Base-by-base conservation (phyloP, 345 rosid species). In the Garcia nutans region DNA sequence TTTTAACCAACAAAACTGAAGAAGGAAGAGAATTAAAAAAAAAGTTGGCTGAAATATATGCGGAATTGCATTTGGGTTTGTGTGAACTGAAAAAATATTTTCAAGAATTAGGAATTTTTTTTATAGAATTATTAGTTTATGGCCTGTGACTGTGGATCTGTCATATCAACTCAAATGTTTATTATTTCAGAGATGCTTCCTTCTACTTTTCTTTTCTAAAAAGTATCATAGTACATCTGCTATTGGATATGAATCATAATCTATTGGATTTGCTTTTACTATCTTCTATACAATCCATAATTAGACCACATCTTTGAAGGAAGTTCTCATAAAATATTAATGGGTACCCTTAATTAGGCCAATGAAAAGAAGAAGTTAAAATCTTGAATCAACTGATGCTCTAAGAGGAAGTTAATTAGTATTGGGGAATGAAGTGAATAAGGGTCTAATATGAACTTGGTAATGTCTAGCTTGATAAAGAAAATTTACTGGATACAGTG, bases 321-420 rank as follows among this genome's bases (percentile, higher is more conserved):
- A 55, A 20, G 65, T 57, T 16, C 74, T 71, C 74, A 71, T 57
- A 71, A 71, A 71, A 57, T 71, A 71, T 71, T 47, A 37, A 37
- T 33, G 64, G n/a, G n/a, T n/a, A n/a, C 49, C 12, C 31, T 49
- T 8, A 20, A 7, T 10, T n/a, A 6, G 0, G 1, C 13, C 0
- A 47, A 47, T 37, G 41, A 37, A 37, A 37, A 3, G 41, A 37
- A 37, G 41, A 37, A 33, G 37, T 33, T 33, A 33, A 33, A 33
- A 33, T 33, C 37, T 33, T 33, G 37, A 33, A 37, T n/a, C n/a
- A n/a, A n/a, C n/a, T n/a, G n/a, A n/a, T n/a, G n/a, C n/a, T n/a
- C n/a, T n/a, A n/a, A n/a, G n/a, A n/a, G n/a, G n/a, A n/a, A n/a
- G n/a, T n/a, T n/a, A n/a, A n/a, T n/a, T n/a, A n/a, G n/a, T n/a